Conservation (phyloP, 257 asterid genomes). For the Penstemon barbatus region DNA sequence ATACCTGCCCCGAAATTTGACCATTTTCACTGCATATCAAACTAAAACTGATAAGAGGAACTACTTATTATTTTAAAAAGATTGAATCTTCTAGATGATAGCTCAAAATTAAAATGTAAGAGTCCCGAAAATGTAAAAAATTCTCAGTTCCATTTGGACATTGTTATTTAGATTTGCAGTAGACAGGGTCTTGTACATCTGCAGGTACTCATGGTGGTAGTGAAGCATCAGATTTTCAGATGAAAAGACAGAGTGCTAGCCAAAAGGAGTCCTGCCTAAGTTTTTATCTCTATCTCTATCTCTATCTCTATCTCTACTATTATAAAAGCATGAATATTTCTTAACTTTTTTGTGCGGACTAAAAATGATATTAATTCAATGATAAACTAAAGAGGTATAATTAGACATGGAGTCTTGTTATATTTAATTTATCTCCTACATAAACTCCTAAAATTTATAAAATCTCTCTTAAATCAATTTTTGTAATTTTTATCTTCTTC, state of each 20-base stretch:
- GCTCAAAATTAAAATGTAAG: not conserved
- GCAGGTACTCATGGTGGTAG: not conserved
- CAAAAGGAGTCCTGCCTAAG: too few species aligned
- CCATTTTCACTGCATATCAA: constrained; percentile 64
- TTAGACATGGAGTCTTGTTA: too few species aligned
- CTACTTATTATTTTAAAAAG: not conserved
- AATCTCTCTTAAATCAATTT: too few species aligned
- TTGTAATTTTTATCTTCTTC: too few species aligned
- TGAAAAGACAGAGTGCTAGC: not conserved
- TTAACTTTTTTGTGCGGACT: too few species aligned
- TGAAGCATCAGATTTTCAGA: constrained; percentile 4
- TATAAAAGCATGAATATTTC: too few species aligned
- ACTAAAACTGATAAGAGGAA: constrained; percentile 18
- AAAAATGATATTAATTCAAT: too few species aligned
- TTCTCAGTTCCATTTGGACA: not conserved
- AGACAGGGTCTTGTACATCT: constrained; percentile 6
- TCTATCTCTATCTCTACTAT: too few species aligned
- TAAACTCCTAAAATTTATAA: too few species aligned
- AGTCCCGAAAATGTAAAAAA: constrained; percentile 4
- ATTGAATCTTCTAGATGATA: constrained; percentile 15
- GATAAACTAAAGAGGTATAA: too few species aligned
- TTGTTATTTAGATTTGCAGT: not conserved
- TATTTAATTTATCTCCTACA: too few species aligned
- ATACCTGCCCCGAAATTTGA: constrained; percentile 69
- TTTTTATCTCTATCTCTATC: too few species aligned